phyloP scores from a whole-genome alignment of 768 basidiomycete species.

The Sarcodon sp. region DNA sequence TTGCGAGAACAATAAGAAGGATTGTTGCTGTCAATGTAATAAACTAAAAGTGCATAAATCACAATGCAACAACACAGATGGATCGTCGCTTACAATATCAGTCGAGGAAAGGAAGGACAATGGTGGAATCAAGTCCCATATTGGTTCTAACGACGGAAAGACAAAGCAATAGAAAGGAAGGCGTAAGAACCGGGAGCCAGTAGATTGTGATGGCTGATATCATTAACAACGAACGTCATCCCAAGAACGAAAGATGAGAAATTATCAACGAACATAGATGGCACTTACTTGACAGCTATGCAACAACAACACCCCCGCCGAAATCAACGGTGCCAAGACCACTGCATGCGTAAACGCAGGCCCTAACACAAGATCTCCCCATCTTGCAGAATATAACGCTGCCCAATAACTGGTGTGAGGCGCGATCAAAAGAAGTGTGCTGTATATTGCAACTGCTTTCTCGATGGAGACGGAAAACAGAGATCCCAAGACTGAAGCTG shows the following conservation, averaged over 20 bases:
- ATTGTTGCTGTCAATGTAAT: neutral
- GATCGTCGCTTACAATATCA: neutral
- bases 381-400: conserved; percentile 43
- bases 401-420: conserved; percentile 62
- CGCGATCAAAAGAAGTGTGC: conserved; percentile 26
- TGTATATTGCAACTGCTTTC: conserved; percentile 22
- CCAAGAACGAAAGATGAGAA: neutral
- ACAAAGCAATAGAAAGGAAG: conserved; percentile 2
- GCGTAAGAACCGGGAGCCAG: conserved; percentile 2
- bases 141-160: conserved; percentile 1
- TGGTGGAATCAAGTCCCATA: neutral
- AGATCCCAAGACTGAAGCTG: conserved; percentile 18
- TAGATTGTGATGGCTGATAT: conserved; percentile 5
- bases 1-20: neutral
- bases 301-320: conserved; percentile 33
- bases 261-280: neutral
- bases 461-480: conserved; percentile 18
- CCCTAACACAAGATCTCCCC: conserved; percentile 38
- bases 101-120: neutral
- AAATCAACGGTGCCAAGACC: conserved; percentile 45
- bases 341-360: conserved; percentile 43
- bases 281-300: conserved; percentile 25
- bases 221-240: neutral
- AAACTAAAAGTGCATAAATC: neutral
- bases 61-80: neutral